Evolutionary conservation across 805 yeast genomes (phyloP).

Genomic region (Schwanniomyces polymorphus): DNA sequence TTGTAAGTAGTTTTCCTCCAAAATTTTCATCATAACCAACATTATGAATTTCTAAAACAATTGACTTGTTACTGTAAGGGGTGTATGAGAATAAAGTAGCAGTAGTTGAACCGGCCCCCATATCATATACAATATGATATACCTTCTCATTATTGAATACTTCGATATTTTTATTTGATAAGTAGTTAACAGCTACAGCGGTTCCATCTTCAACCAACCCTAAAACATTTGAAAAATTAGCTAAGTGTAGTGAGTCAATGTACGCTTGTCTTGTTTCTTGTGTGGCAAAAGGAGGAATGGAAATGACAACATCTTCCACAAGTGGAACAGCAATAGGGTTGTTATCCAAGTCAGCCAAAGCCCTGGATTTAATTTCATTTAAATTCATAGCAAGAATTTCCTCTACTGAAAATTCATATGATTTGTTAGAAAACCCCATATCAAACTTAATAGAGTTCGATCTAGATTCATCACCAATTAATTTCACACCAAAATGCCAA

Average conservation of each 20-base stretch:
- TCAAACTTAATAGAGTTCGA: constrained; percentile 58
- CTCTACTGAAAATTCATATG: constrained; percentile 53
- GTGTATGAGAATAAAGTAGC: constrained; percentile 78
- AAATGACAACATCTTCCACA: constrained; percentile 66
- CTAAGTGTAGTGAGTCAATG: constrained; percentile 67
- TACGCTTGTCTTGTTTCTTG: constrained; percentile 69
- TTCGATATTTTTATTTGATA: constrained; percentile 48
- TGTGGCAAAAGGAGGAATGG: constrained; percentile 73
- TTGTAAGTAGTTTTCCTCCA: constrained; percentile 78
- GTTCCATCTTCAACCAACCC: constrained; percentile 85
- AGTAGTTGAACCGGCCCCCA: constrained; percentile 90
- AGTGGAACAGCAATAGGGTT: constrained; percentile 48
- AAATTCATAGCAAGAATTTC: constrained; percentile 85
- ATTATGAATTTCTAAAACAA: constrained; percentile 64
- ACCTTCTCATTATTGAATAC: constrained; percentile 39
- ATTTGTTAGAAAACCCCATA: constrained; percentile 33
- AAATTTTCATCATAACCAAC: constrained; percentile 65
- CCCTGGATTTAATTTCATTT: constrained; percentile 63
- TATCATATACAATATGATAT: constrained; percentile 76
- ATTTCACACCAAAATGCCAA: constrained; percentile 61
- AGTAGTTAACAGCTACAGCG: constrained; percentile 86
- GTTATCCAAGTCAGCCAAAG: constrained; percentile 56
- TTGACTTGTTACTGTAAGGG: constrained; percentile 41
- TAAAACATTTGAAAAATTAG: constrained; percentile 59
- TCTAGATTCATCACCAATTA: constrained; percentile 38